Base-by-base conservation (phyloP, 2,329 filamentous ascomycete species). In the Curvularia verruculosa region DNA sequence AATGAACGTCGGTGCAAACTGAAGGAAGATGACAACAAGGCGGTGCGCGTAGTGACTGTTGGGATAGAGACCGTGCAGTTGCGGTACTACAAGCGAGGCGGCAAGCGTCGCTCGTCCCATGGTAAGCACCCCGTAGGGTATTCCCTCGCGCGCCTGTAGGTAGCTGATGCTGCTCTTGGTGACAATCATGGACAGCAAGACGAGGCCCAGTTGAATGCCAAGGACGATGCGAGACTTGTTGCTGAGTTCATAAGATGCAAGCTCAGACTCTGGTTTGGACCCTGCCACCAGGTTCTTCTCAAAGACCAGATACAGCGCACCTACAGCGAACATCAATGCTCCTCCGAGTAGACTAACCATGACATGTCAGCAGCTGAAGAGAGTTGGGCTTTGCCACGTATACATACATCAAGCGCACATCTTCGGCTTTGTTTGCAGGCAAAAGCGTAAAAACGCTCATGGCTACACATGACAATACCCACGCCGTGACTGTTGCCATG, bases 391-490 rank as follows among this genome's bases (percentile, higher is more conserved):
- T 18, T 15, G 18, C n/a, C n/a, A n/a, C n/a, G 15, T 18, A n/a
- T 15, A 60, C 85, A 73, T 80, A 93, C 89, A 96, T 92, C 24
- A 91, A 81, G 53, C 81, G 83, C 3, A 92, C 74, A 66, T 89
- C 86, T 72, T 99, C 96, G 0, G 86, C 80, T 76, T 98, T 99
- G 76, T 90, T 88, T 2, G 91, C 95, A 1, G 91, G 90, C 1
- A 99, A 81, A 13, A 98, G 78, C 0, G 95, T 99, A 71, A 99
- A 99, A 2, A 85, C 84, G 73, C 94, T 95, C 92, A 98, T 96
- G 3, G 88, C 79, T 1, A 88, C 65, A 75, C 93, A 97, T 3
- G 90, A 90, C 36, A 88, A 67, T 8, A 84, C 82, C 95, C 95
- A 99, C 0, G 87, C 86, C 0, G 81, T 77, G 50, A 85, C 85